Percentiles rank a stretch among this genome's conserved stretches.
phyloP scores from a whole-genome alignment of 176 grass and related monocot species.

The Typha latifolia region DNA sequence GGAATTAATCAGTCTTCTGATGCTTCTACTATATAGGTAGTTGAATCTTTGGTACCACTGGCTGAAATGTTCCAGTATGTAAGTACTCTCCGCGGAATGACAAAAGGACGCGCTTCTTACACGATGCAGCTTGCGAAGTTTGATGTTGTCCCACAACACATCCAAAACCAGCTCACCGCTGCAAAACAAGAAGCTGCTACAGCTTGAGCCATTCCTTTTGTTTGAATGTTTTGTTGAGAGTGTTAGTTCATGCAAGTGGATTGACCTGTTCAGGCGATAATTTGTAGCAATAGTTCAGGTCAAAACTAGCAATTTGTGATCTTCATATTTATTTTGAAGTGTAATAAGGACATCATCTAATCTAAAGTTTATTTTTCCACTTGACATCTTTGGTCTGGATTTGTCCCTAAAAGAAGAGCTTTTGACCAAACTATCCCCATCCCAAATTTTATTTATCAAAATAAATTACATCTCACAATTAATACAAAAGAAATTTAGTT shows the following conservation, averaged over 20 bases:
- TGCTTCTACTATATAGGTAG: slow-evolving; percentile 33
- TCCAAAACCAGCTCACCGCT: slow-evolving; percentile 66
- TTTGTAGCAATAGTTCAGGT: slow-evolving; percentile 17
- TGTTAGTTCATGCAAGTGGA: slow-evolving; percentile 15
- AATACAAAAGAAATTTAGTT: too few relatives aligned
- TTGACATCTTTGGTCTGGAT: too few relatives aligned
- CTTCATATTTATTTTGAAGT: slow-evolving; percentile 12
- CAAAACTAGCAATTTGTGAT: slow-evolving; percentile 1
- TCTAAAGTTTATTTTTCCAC: neutral
- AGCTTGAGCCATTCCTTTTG: slow-evolving; percentile 32
- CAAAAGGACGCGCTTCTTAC: slow-evolving; percentile 87
- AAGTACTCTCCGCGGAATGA: slow-evolving; percentile 79
- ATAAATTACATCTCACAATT: too few relatives aligned
- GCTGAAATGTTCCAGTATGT: slow-evolving; percentile 99
- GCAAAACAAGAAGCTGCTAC: slow-evolving; percentile 53
- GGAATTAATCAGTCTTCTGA: neutral
- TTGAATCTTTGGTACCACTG: slow-evolving; percentile 76
- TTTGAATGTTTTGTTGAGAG: slow-evolving; percentile 2
- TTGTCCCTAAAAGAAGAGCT: too few relatives aligned
- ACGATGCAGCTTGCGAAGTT: slow-evolving; percentile 92
- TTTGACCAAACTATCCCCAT: too few relatives aligned
- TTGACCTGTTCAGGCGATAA: slow-evolving; percentile 29
- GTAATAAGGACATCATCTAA: neutral
- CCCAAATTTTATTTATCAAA: too few relatives aligned
- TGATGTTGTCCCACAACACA: slow-evolving; percentile 73